phyloP scores from a whole-genome alignment of 2,329 filamentous ascomycete species.

The Pseudogymnoascus sp. region DNA sequence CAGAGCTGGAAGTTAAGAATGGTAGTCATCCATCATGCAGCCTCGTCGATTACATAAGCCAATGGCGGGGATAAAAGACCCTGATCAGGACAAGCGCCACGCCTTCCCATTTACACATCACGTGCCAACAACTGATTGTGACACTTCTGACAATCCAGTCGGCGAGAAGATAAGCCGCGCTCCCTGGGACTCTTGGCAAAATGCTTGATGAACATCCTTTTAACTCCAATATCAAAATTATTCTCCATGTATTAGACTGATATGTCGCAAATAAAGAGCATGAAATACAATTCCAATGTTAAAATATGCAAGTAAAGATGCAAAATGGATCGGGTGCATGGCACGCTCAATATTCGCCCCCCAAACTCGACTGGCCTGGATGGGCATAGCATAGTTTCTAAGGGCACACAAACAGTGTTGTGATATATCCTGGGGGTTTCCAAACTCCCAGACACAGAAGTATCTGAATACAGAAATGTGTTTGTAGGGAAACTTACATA shows the following conservation, averaged over 20 bases:
- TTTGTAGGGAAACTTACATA: not conserved
- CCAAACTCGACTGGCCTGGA: not conserved
- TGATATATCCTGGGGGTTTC: not conserved
- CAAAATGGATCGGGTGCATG: not conserved
- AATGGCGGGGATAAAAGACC: not conserved
- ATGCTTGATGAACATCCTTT: not conserved
- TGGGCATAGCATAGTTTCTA: not conserved
- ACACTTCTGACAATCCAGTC: not conserved
- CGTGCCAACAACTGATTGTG: not conserved
- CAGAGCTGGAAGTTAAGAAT: not conserved
- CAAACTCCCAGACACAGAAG: not conserved
- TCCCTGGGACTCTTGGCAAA: not conserved
- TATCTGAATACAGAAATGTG: not conserved
- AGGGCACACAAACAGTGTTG: not conserved
- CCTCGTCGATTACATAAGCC: not conserved
- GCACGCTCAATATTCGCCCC: not conserved
- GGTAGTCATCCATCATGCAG: not conserved
- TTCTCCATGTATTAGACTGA: not conserved
- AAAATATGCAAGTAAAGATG: not conserved
- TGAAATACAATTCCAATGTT: not conserved
- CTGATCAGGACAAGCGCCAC: slow-evolving; percentile 3
- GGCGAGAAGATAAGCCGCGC: not conserved
- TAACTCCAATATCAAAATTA: not conserved
- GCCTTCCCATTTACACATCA: slow-evolving; percentile 8
- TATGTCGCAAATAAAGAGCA: not conserved